Evolutionary conservation across 495 filamentous ascomycete species (phyloP).

Genomic region (Pyronema omphalodes): DNA sequence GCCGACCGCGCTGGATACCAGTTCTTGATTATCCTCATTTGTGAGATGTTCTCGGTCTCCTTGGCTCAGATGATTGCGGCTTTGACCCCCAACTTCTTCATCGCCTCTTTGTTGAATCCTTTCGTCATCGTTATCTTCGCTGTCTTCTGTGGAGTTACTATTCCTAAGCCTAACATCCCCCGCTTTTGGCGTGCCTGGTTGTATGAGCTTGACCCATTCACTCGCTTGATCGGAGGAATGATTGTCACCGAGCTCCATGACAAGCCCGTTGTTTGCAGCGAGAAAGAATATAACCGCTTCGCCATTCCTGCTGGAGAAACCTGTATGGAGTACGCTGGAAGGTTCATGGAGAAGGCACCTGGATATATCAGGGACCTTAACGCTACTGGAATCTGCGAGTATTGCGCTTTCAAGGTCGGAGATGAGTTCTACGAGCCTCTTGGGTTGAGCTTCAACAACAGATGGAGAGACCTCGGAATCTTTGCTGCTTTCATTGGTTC

Average conservation of each 20-base stretch:
- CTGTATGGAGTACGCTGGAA: constrained; percentile 49
- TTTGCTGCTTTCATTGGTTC: constrained; percentile 52
- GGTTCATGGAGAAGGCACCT: constrained; percentile 42
- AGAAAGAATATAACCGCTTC: constrained; percentile 42
- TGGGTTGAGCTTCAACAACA: constrained; percentile 40
- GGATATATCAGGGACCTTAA: constrained; percentile 45
- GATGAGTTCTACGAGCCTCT: constrained; percentile 58
- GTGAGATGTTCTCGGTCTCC: constrained; percentile 42
- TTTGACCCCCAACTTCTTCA: constrained; percentile 49
- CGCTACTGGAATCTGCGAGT: constrained; percentile 44
- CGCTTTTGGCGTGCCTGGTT: constrained; percentile 53
- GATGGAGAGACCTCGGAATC: constrained; percentile 71
- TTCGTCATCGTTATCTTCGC: constrained; percentile 63
- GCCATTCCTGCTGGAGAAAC: constrained; percentile 38
- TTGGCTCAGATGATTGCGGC: constrained; percentile 51
- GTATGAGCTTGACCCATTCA: constrained; percentile 71
- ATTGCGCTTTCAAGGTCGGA: constrained; percentile 60
- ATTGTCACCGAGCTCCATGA: constrained; percentile 55
- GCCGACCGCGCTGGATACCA: constrained; percentile 53
- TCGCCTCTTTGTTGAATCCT: constrained; percentile 55
- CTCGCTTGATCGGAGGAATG: constrained; percentile 61
- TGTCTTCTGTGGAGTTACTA: constrained; percentile 69
- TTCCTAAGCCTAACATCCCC: constrained; percentile 57
- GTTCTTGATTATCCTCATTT: constrained; percentile 64
- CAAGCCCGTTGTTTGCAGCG: constrained; percentile 38